Conservation (phyloP, 768 basidiomycete genomes). For the Tylopilus plumbeoviolaceoides region DNA sequence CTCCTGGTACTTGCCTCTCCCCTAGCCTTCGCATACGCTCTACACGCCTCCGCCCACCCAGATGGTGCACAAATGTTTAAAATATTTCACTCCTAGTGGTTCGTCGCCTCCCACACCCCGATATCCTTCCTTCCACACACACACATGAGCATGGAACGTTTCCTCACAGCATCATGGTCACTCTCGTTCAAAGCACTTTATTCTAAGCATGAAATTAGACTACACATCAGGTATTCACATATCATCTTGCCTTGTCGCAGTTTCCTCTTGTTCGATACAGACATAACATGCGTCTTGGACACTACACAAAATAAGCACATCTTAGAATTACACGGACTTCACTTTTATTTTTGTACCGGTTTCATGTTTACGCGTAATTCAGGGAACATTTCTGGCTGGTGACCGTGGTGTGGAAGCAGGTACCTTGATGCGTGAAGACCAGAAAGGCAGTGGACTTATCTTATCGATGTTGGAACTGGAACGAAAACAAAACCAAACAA, state of each 20-base stretch:
- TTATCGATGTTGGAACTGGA: not conserved
- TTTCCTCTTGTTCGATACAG: slow-evolving; percentile 11
- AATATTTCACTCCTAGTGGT: not conserved
- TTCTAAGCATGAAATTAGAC: slow-evolving; percentile 14
- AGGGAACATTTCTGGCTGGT: not conserved
- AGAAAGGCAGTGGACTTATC: no score
- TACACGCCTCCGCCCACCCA: slow-evolving; percentile 8
- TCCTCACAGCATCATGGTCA: slow-evolving; percentile 12
- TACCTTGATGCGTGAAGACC: no score
- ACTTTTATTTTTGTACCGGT: slow-evolving; percentile 19
- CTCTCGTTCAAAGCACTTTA: slow-evolving; percentile 6
- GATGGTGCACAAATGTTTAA: not conserved
- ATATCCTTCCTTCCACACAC: not conserved
- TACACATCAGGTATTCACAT: slow-evolving; percentile 11
- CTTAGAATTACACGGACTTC: slow-evolving; percentile 16
- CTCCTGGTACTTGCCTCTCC: slow-evolving; percentile 16
- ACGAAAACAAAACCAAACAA: slow-evolving; percentile 14
- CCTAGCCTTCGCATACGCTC: slow-evolving; percentile 13
- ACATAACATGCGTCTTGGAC: slow-evolving; percentile 10
- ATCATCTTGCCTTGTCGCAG: not conserved
- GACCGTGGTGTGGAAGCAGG: no score
- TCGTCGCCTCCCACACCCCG: not conserved
- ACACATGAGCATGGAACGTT: not conserved
- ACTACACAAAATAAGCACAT: slow-evolving; percentile 6
- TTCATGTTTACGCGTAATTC: slow-evolving; percentile 3